Percentiles rank a stretch among this genome's conserved stretches.
phyloP scores from a whole-genome alignment of 306 rosid genomes.

The Comarum palustre region DNA sequence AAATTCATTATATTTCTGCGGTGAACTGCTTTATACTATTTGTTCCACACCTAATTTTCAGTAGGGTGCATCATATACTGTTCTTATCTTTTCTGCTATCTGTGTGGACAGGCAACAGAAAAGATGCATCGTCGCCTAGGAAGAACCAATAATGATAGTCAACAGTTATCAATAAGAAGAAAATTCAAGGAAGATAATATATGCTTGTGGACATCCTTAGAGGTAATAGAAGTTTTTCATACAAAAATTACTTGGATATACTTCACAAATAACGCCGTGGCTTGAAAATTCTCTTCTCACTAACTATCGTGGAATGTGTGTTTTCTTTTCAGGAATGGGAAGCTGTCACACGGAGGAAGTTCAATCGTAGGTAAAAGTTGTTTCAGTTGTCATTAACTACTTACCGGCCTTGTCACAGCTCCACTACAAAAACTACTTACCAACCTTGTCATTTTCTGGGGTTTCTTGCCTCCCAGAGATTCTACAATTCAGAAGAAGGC shows the following conservation, averaged over 20 bases:
- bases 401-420: conserved; percentile 2
- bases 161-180: conserved; percentile 25
- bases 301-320: conserved; percentile 8
- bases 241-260: conserved; percentile 17
- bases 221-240: conserved; percentile 33
- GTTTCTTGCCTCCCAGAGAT: neutral
- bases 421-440: neutral
- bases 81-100: conserved; percentile 3
- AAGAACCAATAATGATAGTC: conserved; percentile 39
- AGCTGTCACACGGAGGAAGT: conserved; percentile 40
- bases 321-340: conserved; percentile 47
- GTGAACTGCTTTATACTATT: neutral
- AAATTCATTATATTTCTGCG: neutral
- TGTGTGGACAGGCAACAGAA: conserved; percentile 41
- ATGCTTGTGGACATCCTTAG: conserved; percentile 27
- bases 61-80: neutral
- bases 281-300: neutral
- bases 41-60: neutral
- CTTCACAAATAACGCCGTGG: neutral
- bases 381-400: neutral
- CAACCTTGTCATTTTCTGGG: neutral
- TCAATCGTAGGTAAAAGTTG: conserved; percentile 50
- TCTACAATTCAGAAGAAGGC: neutral
- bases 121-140: conserved; percentile 62
- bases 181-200: conserved; percentile 26